Evolutionary conservation across 768 basidiomycete species (phyloP).

Genomic region (Tricholoma furcatifolium): DNA sequence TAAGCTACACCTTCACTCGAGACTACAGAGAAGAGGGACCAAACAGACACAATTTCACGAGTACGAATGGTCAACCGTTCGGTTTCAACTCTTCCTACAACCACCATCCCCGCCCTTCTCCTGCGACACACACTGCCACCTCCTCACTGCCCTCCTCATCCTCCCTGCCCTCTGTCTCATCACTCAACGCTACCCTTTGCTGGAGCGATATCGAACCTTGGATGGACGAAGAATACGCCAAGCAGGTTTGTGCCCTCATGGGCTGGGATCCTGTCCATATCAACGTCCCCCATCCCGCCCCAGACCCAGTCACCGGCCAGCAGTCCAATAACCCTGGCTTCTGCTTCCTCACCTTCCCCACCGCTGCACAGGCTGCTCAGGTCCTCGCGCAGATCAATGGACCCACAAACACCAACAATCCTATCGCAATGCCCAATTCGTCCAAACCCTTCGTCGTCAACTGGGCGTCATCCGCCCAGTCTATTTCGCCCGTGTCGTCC

Average conservation of each 20-base stretch:
- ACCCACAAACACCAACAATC: constrained; percentile 35
- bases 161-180: too few species aligned
- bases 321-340: constrained; percentile 84
- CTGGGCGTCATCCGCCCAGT: constrained; percentile 56
- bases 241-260: constrained; percentile 84
- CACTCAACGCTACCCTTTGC: constrained; percentile 60
- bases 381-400: constrained; percentile 68
- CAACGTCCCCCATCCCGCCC: constrained; percentile 65
- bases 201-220: constrained; percentile 91
- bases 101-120: constrained; percentile 35
- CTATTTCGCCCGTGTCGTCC: constrained; percentile 29
- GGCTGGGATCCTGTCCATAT: constrained; percentile 80
- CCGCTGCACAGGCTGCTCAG: constrained; percentile 63
- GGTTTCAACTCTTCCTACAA: constrained; percentile 44
- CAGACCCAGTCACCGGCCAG: constrained; percentile 56
- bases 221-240: constrained; percentile 97
- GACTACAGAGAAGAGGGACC: constrained; percentile 33
- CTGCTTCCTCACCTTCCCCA: constrained; percentile 85
- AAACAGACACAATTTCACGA: constrained; percentile 44
- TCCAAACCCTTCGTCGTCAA: constrained; percentile 76
- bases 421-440: constrained; percentile 84
- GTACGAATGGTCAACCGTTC: constrained; percentile 20
- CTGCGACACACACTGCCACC: constrained; percentile 20
- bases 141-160: constrained; percentile 17
- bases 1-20: constrained; percentile 20